phyloP scores from a whole-genome alignment of 352 stramenopile genomes.

The Aphanomyces invadans region DNA sequence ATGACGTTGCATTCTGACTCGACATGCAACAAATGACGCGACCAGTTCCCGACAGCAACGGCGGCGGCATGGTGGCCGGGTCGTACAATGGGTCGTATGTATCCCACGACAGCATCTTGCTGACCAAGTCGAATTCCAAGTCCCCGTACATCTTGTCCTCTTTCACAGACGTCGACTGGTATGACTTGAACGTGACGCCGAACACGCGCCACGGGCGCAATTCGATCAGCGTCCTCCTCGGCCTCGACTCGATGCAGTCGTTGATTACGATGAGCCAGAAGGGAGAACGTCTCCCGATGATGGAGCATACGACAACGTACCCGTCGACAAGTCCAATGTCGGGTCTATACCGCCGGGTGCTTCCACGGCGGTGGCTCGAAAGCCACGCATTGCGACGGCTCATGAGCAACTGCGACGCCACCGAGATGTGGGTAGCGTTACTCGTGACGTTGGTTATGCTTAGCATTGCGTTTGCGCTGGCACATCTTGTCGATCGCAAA shows the following conservation, averaged over 20 bases:
- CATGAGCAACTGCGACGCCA: no score
- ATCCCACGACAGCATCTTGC: neutral
- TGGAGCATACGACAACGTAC: neutral
- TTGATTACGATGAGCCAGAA: neutral
- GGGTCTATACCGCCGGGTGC: no score
- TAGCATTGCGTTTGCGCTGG: no score
- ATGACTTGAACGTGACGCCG: neutral
- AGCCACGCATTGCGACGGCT: no score
- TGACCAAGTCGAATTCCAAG: neutral
- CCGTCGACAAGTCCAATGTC: no score
- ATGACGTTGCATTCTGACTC: neutral
- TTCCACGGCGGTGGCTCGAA: no score
- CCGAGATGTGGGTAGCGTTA: no score
- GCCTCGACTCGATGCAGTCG: neutral
- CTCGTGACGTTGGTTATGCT: no score
- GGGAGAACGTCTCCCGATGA: neutral
- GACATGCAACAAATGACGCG: neutral
- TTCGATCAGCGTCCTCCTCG: neutral
- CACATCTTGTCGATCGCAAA: no score
- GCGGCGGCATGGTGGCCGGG: no score
- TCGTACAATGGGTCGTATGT: neutral
- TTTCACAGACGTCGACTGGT: neutral
- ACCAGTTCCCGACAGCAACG: neutral
- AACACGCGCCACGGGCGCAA: no score
- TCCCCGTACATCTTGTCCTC: neutral